Evolutionary conservation across 768 basidiomycete genomes (phyloP).

Genomic region (Boletus subparvulus): DNA sequence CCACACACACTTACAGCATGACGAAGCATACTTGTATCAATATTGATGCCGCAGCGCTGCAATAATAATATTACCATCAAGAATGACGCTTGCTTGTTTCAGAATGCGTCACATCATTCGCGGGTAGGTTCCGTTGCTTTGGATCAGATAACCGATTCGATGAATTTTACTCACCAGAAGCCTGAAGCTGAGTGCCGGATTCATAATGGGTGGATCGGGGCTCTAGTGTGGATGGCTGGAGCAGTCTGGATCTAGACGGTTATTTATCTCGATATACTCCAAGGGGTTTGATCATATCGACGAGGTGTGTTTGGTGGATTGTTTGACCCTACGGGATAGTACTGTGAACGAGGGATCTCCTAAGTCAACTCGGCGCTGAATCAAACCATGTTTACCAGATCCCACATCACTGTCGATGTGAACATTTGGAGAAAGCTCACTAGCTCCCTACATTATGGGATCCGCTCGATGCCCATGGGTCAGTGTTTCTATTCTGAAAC

Average conservation of each 20-base stretch:
- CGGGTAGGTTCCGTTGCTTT: background rate
- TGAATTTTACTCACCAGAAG: background rate
- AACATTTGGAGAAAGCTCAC: too few species aligned
- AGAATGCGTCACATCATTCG: background rate
- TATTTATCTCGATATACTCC: background rate
- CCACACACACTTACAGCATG: background rate
- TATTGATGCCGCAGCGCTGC: background rate
- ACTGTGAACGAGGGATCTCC: too few species aligned
- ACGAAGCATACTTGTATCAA: background rate
- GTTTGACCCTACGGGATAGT: background rate
- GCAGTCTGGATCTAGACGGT: too few species aligned
- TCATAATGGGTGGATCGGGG: background rate
- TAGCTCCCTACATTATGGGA: too few species aligned
- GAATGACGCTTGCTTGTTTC: background rate
- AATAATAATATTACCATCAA: background rate
- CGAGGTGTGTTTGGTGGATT: background rate
- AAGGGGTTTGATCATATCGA: background rate
- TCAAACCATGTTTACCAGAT: too few species aligned
- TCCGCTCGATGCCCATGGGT: too few species aligned
- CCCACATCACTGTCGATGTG: too few species aligned
- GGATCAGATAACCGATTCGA: background rate
- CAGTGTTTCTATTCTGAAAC: too few species aligned
- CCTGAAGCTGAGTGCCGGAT: background rate
- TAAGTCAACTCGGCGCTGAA: too few species aligned
- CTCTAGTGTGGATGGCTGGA: background rate